These are phyloP conservation scores for Nannochloris sp. DNA, from an alignment of 139 green algal species.

Conservation along the genomic window DNA sequence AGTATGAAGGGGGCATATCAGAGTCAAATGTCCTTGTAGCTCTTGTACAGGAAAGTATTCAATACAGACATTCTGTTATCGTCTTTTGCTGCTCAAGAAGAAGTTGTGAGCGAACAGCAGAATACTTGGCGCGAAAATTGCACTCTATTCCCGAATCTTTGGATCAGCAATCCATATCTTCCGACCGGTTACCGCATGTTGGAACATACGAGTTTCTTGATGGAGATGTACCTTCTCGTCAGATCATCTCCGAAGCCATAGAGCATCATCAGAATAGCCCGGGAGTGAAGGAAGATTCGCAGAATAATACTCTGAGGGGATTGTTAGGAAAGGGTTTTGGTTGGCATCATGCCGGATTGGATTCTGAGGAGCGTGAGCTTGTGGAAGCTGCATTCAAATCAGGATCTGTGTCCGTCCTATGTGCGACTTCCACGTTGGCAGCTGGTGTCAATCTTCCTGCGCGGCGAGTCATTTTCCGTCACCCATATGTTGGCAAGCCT, in stretches of 20 bases:
- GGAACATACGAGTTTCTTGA: not conserved
- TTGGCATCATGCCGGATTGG: slow-evolving; percentile 70
- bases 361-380: slow-evolving; percentile 46
- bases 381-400: slow-evolving; percentile 70
- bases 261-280: not conserved
- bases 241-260: slow-evolving; percentile 2
- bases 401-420: slow-evolving; percentile 75
- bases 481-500: slow-evolving; percentile 30
- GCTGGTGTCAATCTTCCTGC: slow-evolving; percentile 84
- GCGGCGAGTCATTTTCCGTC: slow-evolving; percentile 73
- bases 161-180: no score
- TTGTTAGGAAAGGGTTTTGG: slow-evolving; percentile 50
- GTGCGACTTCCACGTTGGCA: slow-evolving; percentile 87
- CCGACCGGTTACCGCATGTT: not conserved
- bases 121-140: slow-evolving; percentile 13
- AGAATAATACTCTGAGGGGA: slow-evolving; percentile 1
- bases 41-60: slow-evolving; percentile 57
- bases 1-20: not conserved
- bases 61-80: slow-evolving; percentile 63
- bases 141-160: slow-evolving; percentile 32
- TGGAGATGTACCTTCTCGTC: not conserved
- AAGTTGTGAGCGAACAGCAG: slow-evolving; percentile 29
- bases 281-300: not conserved
- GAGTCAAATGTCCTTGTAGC: slow-evolving; percentile 55
- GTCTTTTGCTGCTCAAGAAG: slow-evolving; percentile 76